Conservation (phyloP, 2,329 filamentous ascomycete genomes). For the Apiospora koreana region DNA sequence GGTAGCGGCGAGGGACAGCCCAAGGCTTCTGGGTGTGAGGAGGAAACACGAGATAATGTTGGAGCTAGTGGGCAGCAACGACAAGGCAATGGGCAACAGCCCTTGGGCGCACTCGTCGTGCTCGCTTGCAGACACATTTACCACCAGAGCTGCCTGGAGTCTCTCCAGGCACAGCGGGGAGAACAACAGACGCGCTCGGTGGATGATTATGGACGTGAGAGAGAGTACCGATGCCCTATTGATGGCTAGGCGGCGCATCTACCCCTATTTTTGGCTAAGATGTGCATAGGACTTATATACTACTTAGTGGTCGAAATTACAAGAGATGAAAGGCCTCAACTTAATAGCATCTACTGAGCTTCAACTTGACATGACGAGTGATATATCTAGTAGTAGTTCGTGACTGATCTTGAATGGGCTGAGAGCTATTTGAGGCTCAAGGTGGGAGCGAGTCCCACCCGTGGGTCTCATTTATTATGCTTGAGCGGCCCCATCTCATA, state of each 20-base stretch:
- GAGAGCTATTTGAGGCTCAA: background rate
- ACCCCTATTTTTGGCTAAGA: background rate
- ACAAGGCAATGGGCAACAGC: slow-evolving; percentile 31
- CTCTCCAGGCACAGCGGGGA: slow-evolving; percentile 56
- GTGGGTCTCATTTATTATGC: background rate
- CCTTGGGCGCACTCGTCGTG: slow-evolving; percentile 66
- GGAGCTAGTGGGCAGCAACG: background rate
- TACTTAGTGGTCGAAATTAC: background rate
- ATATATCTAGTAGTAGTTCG: background rate
- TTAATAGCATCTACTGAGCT: background rate
- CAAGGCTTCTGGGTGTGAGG: slow-evolving; percentile 27
- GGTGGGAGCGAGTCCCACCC: background rate
- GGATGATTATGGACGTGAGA: slow-evolving; percentile 42
- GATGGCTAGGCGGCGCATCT: slow-evolving; percentile 43
- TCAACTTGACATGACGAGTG: background rate
- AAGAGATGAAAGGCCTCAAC: background rate
- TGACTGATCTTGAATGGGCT: background rate
- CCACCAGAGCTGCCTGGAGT: slow-evolving; percentile 69
- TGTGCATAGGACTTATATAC: background rate
- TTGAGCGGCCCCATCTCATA: background rate
- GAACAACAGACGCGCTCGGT: slow-evolving; percentile 43
- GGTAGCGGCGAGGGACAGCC: slow-evolving; percentile 26
- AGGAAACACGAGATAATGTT: slow-evolving; percentile 22
- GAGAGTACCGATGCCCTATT: slow-evolving; percentile 58
- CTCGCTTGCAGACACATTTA: slow-evolving; percentile 72